phyloP scores from a whole-genome alignment of 129 eudicot species.

The Helianthus tuberosus region DNA sequence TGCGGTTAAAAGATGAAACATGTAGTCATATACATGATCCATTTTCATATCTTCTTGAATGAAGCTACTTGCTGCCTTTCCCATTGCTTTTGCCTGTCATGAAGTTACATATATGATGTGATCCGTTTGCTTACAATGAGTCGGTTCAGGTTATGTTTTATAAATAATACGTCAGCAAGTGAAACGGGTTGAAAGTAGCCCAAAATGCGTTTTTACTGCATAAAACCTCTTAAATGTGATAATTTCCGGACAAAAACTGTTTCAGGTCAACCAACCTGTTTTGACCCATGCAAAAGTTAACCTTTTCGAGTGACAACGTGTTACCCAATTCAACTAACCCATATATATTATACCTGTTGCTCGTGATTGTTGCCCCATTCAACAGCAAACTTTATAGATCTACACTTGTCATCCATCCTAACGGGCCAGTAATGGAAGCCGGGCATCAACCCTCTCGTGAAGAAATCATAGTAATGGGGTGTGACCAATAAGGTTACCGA shows the following conservation, averaged over 20 bases:
- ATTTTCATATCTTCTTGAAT: conserved; percentile 67
- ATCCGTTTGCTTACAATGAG: neutral
- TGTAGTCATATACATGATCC: conserved; percentile 80
- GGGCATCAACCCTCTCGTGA: conserved; percentile 79
- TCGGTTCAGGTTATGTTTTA: neutral
- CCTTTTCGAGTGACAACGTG: neutral
- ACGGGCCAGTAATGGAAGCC: conserved; percentile 87
- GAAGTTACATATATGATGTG: neutral
- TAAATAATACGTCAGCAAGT: neutral
- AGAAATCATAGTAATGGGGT: conserved; percentile 81
- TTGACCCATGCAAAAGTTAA: neutral
- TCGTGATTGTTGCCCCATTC: conserved; percentile 82
- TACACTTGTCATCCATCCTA: conserved; percentile 70
- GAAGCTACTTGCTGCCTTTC: conserved; percentile 65
- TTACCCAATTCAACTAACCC: neutral
- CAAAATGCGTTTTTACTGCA: neutral
- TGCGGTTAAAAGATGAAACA: conserved; percentile 75
- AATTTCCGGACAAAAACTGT: neutral
- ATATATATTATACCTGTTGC: conserved; percentile 43
- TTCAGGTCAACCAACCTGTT: neutral
- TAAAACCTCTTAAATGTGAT: neutral
- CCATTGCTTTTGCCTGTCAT: conserved; percentile 64
- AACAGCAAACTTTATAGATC: conserved; percentile 80
- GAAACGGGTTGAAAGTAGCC: neutral
- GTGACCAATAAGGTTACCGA: conserved; percentile 67